Conservation (phyloP, 139 green algal genomes). For the Asterochloris sp. region DNA sequence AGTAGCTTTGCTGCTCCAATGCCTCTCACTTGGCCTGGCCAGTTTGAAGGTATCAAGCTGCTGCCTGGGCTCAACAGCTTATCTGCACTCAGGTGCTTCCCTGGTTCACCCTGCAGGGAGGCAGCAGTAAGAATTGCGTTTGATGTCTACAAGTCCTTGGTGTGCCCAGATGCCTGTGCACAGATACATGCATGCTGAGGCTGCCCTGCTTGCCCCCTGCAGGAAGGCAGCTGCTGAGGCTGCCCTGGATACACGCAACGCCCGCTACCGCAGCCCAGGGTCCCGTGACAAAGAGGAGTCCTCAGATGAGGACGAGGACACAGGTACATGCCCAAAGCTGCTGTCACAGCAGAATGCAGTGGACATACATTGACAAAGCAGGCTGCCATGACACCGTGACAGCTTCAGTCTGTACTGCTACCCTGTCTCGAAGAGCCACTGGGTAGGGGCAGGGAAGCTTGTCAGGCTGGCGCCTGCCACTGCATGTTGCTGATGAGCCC, state of each 20-base stretch:
- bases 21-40: background rate
- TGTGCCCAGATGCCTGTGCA: no score
- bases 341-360: background rate
- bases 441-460: no score
- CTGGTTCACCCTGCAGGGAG: background rate
- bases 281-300: slow-evolving; percentile 16
- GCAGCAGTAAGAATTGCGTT: background rate
- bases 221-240: slow-evolving; percentile 49
- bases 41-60: background rate
- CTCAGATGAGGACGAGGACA: background rate
- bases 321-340: background rate
- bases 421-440: no score
- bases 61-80: background rate
- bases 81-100: background rate
- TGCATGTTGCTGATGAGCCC: no score
- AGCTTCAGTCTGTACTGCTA: no score
- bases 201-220: background rate
- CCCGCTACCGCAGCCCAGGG: slow-evolving; percentile 31
- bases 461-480: no score
- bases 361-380: no score
- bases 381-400: no score
- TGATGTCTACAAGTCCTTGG: background rate
- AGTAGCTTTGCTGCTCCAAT: background rate
- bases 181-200: background rate
- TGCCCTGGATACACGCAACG: slow-evolving; percentile 59